A percentile compares a stretch with the other conserved stretches of the same genome.
Conservation (phyloP, 257 asterid genomes). For the Solanum piurae region DNA sequence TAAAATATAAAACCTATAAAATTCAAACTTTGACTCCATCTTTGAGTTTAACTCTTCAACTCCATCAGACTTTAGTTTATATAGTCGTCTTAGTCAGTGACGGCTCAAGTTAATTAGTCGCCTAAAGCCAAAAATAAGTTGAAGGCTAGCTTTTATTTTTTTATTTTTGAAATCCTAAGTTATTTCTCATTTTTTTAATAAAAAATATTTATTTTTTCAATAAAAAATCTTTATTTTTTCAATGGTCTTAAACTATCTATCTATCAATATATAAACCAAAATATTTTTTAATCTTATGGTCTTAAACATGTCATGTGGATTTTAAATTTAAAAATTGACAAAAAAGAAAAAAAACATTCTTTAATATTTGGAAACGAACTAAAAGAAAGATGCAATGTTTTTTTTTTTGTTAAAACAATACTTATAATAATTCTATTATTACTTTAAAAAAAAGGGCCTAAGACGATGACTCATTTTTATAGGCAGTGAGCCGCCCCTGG, state of each 20-base stretch:
- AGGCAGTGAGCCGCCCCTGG: not conserved
- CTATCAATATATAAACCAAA: too few relatives aligned
- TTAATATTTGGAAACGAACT: not conserved
- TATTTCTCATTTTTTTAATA: too few relatives aligned
- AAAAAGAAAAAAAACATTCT: too few relatives aligned
- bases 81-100: not conserved
- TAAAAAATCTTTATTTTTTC: not conserved
- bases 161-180: not conserved
- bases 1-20: not conserved
- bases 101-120: not conserved
- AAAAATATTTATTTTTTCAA: not conserved
- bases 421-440: too few relatives aligned
- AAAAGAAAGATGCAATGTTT: not conserved
- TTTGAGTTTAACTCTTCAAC: not conserved
- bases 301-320: not conserved
- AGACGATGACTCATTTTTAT: not conserved
- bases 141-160: too few relatives aligned
- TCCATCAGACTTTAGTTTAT: not conserved
- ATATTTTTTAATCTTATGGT: too few relatives aligned
- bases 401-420: too few relatives aligned
- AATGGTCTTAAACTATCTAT: not conserved
- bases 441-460: not conserved
- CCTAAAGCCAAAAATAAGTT: too few relatives aligned
- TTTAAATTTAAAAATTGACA: not conserved
- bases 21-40: not conserved